Evolutionary conservation across 176 grass and related monocot genomes (phyloP).

Genomic region (Luzula sylvatica): DNA sequence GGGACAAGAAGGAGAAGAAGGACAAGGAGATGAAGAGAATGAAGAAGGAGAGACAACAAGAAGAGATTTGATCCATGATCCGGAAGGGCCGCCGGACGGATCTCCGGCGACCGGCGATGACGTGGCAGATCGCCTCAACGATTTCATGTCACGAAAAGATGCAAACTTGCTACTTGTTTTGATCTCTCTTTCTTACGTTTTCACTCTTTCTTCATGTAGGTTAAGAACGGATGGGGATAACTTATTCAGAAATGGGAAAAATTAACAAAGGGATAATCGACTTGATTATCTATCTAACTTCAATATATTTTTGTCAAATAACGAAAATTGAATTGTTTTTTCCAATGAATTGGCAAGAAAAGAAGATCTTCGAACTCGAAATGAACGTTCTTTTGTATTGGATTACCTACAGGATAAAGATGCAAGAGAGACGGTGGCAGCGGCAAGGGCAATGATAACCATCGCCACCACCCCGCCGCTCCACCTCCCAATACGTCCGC

Average conservation of each 20-base stretch:
- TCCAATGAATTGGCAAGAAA: neutral
- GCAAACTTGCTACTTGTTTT: neutral
- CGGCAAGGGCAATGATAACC: conserved; percentile 1
- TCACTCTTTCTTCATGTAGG: too few species aligned
- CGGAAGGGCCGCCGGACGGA: conserved; percentile 16
- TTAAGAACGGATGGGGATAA: too few species aligned
- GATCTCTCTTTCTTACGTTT: neutral
- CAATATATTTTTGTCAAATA: conserved; percentile 12
- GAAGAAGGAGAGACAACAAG: conserved; percentile 21
- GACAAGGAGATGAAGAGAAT: conserved; percentile 19
- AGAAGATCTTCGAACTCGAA: conserved; percentile 12
- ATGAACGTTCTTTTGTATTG: neutral
- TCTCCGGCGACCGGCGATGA: conserved; percentile 1
- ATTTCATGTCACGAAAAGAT: conserved; percentile 1
- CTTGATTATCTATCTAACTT: too few species aligned
- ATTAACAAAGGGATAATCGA: too few species aligned
- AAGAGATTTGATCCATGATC: conserved; percentile 17
- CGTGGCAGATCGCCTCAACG: neutral
- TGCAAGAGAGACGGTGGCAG: conserved; percentile 25
- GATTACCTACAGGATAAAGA: conserved; percentile 10
- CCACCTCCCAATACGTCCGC: conserved; percentile 11
- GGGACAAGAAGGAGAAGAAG: conserved; percentile 14
- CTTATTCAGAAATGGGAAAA: too few species aligned
- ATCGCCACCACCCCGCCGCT: conserved; percentile 10
- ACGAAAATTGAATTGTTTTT: conserved; percentile 11